Conservation (phyloP, 129 eudicot genomes). For the Smallanthus sonchifolius region DNA sequence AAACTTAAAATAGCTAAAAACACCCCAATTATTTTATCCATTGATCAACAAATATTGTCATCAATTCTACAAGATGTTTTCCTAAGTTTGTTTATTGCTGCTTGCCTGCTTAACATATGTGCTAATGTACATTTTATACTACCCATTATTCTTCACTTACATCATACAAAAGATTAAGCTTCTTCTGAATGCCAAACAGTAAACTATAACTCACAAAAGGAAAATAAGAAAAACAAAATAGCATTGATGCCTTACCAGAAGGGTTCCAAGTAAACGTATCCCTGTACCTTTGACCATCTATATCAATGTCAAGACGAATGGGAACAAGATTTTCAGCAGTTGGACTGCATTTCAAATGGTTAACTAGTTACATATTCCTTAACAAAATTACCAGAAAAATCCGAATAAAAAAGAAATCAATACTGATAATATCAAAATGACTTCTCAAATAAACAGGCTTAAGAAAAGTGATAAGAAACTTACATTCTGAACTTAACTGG, state of each 20-base stretch:
- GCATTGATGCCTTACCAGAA: slow-evolving; percentile 43
- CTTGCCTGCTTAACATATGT: neutral
- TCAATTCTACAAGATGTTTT: neutral
- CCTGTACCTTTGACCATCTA: slow-evolving; percentile 74
- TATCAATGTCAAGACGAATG: slow-evolving; percentile 79
- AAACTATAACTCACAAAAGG: neutral
- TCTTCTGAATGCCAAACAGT: neutral
- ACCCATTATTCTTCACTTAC: neutral
- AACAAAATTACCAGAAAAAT: neutral
- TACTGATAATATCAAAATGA: neutral
- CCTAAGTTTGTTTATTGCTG: neutral
- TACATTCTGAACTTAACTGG: slow-evolving; percentile 94
- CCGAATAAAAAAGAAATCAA: neutral
- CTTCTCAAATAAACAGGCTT: neutral
- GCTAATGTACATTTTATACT: neutral
- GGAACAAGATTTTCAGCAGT: slow-evolving; percentile 88
- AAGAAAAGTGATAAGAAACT: neutral
- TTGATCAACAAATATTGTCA: neutral
- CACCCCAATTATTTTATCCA: neutral
- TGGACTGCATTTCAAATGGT: slow-evolving; percentile 54
- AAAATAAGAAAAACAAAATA: neutral
- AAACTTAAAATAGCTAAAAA: neutral
- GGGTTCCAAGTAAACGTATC: slow-evolving; percentile 96
- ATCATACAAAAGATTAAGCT: neutral
- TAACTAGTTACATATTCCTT: neutral